Percentiles rank a stretch among this genome's conserved stretches.
Conservation (phyloP, 768 basidiomycete species). For the Termitomyces sp. region DNA sequence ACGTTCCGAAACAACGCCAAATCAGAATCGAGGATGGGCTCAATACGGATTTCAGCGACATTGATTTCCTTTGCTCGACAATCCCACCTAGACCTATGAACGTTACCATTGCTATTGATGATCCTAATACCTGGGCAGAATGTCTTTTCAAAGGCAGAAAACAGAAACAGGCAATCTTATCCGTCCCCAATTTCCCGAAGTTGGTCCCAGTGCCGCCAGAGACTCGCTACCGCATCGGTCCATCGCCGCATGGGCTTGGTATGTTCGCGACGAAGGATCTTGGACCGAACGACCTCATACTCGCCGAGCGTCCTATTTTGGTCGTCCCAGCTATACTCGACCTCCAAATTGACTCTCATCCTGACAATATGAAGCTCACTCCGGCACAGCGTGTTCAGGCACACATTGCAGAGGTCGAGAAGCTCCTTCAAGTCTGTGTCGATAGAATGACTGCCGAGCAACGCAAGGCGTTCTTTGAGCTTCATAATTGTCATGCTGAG, state of each 20-base stretch:
- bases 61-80: neutral
- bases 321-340: neutral
- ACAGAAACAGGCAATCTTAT: neutral
- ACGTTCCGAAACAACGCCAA: neutral
- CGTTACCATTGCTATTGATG: neutral
- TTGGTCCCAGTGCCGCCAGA: neutral
- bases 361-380: neutral
- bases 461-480: constrained; percentile 19
- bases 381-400: neutral
- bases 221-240: neutral
- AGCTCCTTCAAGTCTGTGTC: constrained; percentile 12
- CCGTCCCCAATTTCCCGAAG: neutral
- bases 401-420: constrained; percentile 9
- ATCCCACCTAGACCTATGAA: neutral
- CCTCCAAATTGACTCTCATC: neutral
- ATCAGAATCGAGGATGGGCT: neutral
- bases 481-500: constrained; percentile 25
- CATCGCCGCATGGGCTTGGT: constrained; percentile 20
- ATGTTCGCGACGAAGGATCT: constrained; percentile 28
- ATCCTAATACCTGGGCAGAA: neutral
- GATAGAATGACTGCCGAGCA: constrained; percentile 20
- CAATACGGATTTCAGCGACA: neutral
- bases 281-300: constrained; percentile 27
- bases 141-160: neutral
- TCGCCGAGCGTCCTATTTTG: constrained; percentile 30